Percentiles rank a stretch among this genome's conserved stretches.
phyloP scores from a whole-genome alignment of 352 stramenopile species.

The Phytophthora uliginosa region DNA sequence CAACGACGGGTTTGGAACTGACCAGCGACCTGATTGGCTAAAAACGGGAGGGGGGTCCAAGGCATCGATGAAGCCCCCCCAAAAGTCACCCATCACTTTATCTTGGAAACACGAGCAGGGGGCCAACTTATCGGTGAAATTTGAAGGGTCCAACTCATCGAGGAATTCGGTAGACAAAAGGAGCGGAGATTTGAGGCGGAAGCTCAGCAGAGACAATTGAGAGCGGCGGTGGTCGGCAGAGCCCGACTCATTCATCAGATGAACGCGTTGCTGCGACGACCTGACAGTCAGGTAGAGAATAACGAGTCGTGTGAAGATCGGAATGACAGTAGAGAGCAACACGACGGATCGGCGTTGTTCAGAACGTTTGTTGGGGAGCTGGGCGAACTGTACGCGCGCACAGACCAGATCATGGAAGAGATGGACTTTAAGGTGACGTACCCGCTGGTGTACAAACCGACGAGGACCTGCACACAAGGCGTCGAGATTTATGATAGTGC shows the following conservation, averaged over 20 bases:
- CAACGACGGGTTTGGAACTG: too few species aligned
- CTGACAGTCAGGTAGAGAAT: background rate
- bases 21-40: too few species aligned
- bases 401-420: constrained; percentile 19
- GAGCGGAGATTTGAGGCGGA: constrained; percentile 18
- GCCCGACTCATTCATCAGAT: constrained; percentile 25
- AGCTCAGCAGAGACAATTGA: constrained; percentile 15
- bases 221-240: constrained; percentile 14
- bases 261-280: constrained; percentile 9
- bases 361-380: constrained; percentile 21
- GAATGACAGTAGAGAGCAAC: background rate
- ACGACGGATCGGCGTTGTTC: constrained; percentile 11
- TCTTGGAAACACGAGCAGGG: too few species aligned
- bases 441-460: background rate
- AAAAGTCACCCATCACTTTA: too few species aligned
- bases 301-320: too few species aligned
- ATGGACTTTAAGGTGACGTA: background rate
- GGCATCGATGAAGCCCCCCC: too few species aligned
- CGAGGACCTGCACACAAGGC: background rate
- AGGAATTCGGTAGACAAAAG: constrained; percentile 11
- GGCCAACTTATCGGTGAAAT: too few species aligned
- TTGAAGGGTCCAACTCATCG: too few species aligned
- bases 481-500: background rate
- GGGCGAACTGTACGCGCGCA: constrained; percentile 23
- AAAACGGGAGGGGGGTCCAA: too few species aligned